Percentiles rank a stretch among this genome's conserved stretches.
Evolutionary conservation across 2,329 filamentous ascomycete genomes (phyloP).

Genomic region (Colletotrichum eremochloae): DNA sequence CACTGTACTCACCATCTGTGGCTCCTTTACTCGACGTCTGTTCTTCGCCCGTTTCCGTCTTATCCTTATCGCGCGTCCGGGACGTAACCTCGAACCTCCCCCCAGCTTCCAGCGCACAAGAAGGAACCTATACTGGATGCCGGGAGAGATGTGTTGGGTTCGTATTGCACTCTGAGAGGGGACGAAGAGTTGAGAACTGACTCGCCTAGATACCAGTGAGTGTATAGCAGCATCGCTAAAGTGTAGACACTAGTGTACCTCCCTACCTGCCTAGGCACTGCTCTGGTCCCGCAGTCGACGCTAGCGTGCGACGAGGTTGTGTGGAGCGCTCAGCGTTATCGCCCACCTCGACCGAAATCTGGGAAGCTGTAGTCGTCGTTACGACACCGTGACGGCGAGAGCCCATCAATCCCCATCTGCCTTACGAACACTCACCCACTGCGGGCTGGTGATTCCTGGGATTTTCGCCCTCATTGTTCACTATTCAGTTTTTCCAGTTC

Average conservation of each 20-base stretch:
- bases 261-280: too few species aligned
- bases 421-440: background rate
- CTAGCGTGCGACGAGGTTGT: background rate
- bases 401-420: background rate
- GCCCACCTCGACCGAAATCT: background rate
- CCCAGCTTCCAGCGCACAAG: background rate
- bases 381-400: background rate
- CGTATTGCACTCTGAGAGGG: background rate
- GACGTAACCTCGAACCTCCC: conserved; percentile 15
- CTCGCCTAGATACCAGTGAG: background rate
- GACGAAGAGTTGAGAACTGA: too few species aligned
- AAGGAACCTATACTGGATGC: too few species aligned
- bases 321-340: conserved; percentile 2
- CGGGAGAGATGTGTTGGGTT: background rate
- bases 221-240: too few species aligned
- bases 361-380: background rate
- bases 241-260: too few species aligned
- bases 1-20: background rate
- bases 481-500: background rate
- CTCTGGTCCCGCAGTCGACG: background rate
- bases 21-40: background rate
- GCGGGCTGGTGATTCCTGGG: background rate
- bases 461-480: background rate
- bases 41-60: conserved; percentile 22
- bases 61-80: conserved; percentile 16